Percentiles rank a stretch among this genome's conserved stretches.
These are phyloP conservation scores for Tricholoma saponaceum DNA, from an alignment of 768 basidiomycete species.

Conservation along the genomic window DNA sequence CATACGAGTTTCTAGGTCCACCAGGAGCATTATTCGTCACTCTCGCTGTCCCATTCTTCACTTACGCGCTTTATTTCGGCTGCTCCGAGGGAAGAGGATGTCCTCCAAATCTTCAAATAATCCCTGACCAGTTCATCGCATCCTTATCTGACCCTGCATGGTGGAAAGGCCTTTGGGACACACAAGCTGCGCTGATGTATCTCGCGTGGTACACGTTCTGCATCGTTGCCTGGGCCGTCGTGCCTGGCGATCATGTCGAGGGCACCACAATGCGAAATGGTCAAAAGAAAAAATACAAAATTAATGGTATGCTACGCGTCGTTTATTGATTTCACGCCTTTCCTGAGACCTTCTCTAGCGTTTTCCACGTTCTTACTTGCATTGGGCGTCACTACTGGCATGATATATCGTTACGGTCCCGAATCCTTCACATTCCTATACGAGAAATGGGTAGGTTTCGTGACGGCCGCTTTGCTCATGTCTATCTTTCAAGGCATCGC, in stretches of 20 bases:
- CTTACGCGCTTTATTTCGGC: constrained; percentile 74
- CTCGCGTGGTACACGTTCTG: constrained; percentile 90
- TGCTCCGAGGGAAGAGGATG: constrained; percentile 73
- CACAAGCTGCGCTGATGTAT: constrained; percentile 71
- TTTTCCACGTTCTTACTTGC: constrained; percentile 85
- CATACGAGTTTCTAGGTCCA: constrained; percentile 83
- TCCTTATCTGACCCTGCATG: constrained; percentile 47
- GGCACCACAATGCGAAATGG: constrained; percentile 75
- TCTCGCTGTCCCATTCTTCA: constrained; percentile 62
- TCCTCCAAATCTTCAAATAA: constrained; percentile 45
- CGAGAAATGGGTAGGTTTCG: constrained; percentile 86
- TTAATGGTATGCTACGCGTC: constrained; percentile 67
- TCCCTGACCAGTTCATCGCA: constrained; percentile 40
- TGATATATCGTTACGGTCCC: constrained; percentile 71
- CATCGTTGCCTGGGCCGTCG: constrained; percentile 71
- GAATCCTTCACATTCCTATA: constrained; percentile 85
- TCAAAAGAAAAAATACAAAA: constrained; percentile 79
- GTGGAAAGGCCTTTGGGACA: constrained; percentile 83
- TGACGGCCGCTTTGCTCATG: constrained; percentile 81
- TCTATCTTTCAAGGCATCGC: constrained; percentile 67
- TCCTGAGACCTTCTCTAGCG: constrained; percentile 42
- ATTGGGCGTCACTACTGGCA: constrained; percentile 66
- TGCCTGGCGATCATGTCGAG: constrained; percentile 72
- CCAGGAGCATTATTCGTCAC: constrained; percentile 71
- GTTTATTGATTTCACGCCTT: neutral